Evolutionary conservation across 768 basidiomycete species (phyloP), one percentile per base, ranked within the genome.

Genomic region (Suillus variegatus): DNA sequence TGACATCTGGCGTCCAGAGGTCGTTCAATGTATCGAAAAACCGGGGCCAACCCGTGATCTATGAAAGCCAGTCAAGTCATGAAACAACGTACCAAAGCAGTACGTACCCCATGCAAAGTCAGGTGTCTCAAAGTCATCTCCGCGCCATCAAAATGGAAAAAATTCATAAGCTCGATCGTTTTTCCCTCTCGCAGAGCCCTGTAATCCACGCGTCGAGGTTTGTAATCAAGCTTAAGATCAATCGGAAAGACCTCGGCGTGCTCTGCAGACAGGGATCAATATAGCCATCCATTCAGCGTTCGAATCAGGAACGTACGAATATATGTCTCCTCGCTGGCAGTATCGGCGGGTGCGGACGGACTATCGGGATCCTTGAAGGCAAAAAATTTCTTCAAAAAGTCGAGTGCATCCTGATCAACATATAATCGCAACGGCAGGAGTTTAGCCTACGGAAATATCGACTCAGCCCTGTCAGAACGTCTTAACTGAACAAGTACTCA

Each of bases 111-210:
- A 66, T 90, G 87, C 40, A 99, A 75, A 20, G 93, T 94, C 68
- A 99, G 90, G 72, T 97, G 95, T 64, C 97, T 84, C 61, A 99
- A 77, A 0, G 95, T 97, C 95, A 99, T 99, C 77, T 98, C 97
- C 4, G 97, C 93, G 0, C 94, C 96, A 71, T 99, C 97, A 69
- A 99, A 99, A 78, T 99, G 96, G 89, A 99, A 99, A 77, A 99
- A 99, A 75, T 99, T 99, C 97, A 99, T 99, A 55, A 99, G 78
- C 74, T 99, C 97, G 66, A 97, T 97, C 0, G 95, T 95, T 76
- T 85, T 88, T 16, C 97, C 97, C 66, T 95, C 91, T 46, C 89
- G 86, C 64, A 99, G 80, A 10, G 96, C 97, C 67, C 88, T 81
- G 75, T 98, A 97, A 75, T 99, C 94, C 22, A 99, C 96, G 7